Conservation (phyloP, 2,329 filamentous ascomycete genomes). For the Clarireedia hainanense region DNA sequence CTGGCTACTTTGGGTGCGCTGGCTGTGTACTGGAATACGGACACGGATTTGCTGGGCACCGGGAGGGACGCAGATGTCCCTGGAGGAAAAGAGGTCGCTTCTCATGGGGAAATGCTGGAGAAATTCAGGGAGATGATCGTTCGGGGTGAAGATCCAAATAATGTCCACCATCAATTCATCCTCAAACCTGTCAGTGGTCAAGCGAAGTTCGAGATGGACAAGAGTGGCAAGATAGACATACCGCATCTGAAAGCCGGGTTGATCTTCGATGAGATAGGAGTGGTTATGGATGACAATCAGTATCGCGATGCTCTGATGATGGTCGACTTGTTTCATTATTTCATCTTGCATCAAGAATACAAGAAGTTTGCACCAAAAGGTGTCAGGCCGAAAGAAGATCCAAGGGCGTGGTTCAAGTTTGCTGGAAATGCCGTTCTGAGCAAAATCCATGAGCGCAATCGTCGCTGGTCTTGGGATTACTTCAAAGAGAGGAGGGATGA, state of each 20-base stretch:
- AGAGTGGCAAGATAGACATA: constrained; percentile 69
- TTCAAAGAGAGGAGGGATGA: constrained; percentile 90
- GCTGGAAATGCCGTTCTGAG: constrained; percentile 80
- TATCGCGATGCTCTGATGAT: constrained; percentile 98
- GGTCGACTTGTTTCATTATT: constrained; percentile 97
- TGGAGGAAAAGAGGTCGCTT: constrained; percentile 50
- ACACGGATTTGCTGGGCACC: constrained; percentile 73
- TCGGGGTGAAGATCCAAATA: constrained; percentile 50
- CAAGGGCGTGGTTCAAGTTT: constrained; percentile 85
- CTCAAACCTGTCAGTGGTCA: constrained; percentile 92
- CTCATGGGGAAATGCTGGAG: constrained; percentile 69
- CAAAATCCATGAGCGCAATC: constrained; percentile 93
- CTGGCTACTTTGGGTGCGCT: constrained; percentile 83
- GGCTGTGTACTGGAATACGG: constrained; percentile 97
- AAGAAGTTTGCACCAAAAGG: constrained; percentile 84
- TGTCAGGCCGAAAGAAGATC: constrained; percentile 76
- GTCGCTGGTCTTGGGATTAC: constrained; percentile 91
- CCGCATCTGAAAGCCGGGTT: constrained; percentile 87
- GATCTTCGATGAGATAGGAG: constrained; percentile 93
- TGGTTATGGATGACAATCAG: constrained; percentile 95
- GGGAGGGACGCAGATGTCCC: constrained; percentile 63
- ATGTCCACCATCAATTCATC: constrained; percentile 74
- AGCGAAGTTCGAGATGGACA: constrained; percentile 90
- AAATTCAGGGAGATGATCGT: constrained; percentile 75
- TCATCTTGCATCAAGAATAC: constrained; percentile 95